Evolutionary conservation across 305 asterid species (phyloP), one percentile per base, ranked within the genome.

Genomic region (Fraxinus albicans): DNA sequence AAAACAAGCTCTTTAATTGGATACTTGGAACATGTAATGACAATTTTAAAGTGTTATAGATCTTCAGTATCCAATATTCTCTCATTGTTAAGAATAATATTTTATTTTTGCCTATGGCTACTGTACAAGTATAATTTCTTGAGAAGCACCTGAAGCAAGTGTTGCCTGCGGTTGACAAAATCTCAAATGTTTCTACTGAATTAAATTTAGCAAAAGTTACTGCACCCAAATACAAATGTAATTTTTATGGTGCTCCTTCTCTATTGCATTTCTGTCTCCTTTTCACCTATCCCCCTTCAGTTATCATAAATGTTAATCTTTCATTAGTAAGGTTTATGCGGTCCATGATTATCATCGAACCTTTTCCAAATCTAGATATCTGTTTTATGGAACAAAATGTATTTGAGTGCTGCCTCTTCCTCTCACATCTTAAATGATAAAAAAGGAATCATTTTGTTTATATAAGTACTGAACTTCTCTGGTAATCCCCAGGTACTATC

Each of bases 401-500:
- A 33, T 19, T 76, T 80, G 23, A 53, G 29, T 76, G 74, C 63
- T 31, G 53, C 81, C 21, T 53, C 63, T 53, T 72, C 34, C 63
- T 53, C 63, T 53, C 23, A 17, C 21, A n/a, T 53, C 23, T 53
- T 53, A 53, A 53, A 17, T 17, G 63, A 53, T 53, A 17, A 53
- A 17, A 17, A n/a, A 53, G 23, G 63, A 53, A 53, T 53, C 23
- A 53, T 53, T 75, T 80, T 82, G 74, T 73, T 75, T 44, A 83
- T 76, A 17, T 77, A 47, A 77, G 35, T 79, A 74, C 27, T 60
- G 76, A 63, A 60, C 29, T 58, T 58, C 29, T 83, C 58, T 83
- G 47, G 15, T 76, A 73, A 55, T 88, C 73, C 70, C 70, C 89
- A 95, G 99, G 96, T 93, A 74, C 90, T 95, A 84, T 81, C 90